Conservation (phyloP, 176 grass and related monocot species). For the Lolium perenne region DNA sequence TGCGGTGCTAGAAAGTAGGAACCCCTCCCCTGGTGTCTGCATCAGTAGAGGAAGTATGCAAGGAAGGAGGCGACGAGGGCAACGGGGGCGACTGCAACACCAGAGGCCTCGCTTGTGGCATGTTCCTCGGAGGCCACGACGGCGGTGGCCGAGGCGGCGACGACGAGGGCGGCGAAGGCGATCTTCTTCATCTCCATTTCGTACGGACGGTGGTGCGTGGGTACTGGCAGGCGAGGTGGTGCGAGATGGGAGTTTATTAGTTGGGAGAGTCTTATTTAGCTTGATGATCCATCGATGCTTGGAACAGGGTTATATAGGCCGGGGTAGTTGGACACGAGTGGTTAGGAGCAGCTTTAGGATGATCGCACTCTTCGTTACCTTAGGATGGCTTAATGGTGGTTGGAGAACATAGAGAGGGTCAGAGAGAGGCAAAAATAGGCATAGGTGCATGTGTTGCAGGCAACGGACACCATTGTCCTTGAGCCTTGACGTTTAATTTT, state of each 20-base stretch:
- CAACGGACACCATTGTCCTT: neutral
- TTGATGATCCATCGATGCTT: neutral
- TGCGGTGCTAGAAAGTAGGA: neutral
- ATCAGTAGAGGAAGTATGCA: slow-evolving; percentile 27
- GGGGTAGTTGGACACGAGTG: neutral
- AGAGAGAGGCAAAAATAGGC: neutral
- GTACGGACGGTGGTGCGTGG: neutral
- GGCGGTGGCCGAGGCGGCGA: slow-evolving; percentile 10
- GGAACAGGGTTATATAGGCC: neutral
- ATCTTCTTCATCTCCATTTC: slow-evolving; percentile 30
- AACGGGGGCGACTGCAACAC: neutral
- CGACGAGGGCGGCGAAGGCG: slow-evolving; percentile 14
- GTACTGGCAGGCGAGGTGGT: neutral
- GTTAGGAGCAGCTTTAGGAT: neutral
- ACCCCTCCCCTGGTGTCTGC: neutral
- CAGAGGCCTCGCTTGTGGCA: neutral
- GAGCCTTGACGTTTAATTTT: neutral
- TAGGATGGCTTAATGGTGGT: neutral
- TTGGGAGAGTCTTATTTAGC: slow-evolving; percentile 15
- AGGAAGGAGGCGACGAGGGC: neutral
- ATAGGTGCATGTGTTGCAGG: neutral
- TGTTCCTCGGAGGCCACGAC: neutral
- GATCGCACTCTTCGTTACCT: neutral
- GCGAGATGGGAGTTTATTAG: neutral
- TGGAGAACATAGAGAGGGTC: neutral